Evolutionary conservation across 495 filamentous ascomycete species (phyloP).

Genomic region (Penicillium manginii): DNA sequence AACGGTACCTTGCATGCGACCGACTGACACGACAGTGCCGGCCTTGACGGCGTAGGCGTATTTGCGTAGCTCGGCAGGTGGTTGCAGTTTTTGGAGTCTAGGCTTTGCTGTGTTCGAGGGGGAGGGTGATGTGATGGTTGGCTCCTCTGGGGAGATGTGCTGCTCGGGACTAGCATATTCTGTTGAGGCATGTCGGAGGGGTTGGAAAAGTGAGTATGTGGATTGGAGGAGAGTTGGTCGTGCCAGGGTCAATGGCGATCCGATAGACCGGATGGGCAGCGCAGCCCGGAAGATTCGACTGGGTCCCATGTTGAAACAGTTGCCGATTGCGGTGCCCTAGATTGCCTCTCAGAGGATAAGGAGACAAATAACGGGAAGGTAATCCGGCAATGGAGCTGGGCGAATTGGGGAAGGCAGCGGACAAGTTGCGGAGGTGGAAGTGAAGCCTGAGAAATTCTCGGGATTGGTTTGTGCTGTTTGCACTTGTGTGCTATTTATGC

Average conservation of each 20-base stretch:
- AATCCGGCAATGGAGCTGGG: neutral
- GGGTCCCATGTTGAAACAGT: slow-evolving; percentile 34
- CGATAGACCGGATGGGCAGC: slow-evolving; percentile 41
- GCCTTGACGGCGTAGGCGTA: slow-evolving; percentile 45
- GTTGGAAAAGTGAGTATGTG: slow-evolving; percentile 19
- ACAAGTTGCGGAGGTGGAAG: slow-evolving; percentile 22
- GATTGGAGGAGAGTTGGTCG: slow-evolving; percentile 28
- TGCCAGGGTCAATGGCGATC: slow-evolving; percentile 31
- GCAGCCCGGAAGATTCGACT: slow-evolving; percentile 41
- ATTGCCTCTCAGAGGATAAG: neutral
- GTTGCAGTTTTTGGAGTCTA: slow-evolving; percentile 18
- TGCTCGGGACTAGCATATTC: slow-evolving; percentile 20
- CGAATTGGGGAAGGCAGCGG: slow-evolving; percentile 8
- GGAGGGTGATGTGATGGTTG: slow-evolving; percentile 1
- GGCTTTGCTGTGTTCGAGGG: slow-evolving; percentile 2
- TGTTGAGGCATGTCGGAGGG: slow-evolving; percentile 22
- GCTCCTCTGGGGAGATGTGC: slow-evolving; percentile 6
- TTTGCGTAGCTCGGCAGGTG: slow-evolving; percentile 38
- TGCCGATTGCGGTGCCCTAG: neutral
- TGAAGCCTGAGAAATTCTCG: slow-evolving; percentile 43
- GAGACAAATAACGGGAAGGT: neutral
- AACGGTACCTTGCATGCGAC: slow-evolving; percentile 50
- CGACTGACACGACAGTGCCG: slow-evolving; percentile 51
- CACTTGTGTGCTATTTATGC: neutral
- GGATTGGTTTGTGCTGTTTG: slow-evolving; percentile 47